Base-by-base conservation (phyloP, 2,329 filamentous ascomycete species). In the Magnaporthiopsis rhizophila region DNA sequence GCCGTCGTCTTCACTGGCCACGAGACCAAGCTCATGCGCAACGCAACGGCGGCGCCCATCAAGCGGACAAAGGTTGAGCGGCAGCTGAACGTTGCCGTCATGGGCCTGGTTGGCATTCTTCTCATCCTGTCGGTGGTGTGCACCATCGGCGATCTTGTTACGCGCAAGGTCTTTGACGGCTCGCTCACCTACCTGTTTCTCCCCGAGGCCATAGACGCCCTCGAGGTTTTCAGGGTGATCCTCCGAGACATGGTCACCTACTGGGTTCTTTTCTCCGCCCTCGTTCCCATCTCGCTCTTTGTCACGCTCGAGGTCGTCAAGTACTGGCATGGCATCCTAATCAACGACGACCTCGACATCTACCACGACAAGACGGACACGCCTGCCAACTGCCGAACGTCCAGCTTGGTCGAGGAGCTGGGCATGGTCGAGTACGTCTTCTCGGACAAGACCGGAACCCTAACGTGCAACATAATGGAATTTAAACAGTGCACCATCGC, bases 361-460 rank as follows among this genome's bases (percentile, higher is more conserved):
- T 99, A 99, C 78, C 92, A 99, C 74, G 91, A 97, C 71, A 91
- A 92, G 74, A 97, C 89, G 0, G 93, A 99, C 71, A 99, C 94
- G 0, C 92, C 95, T 15, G 93, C 95, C 6, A 96, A 95, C 68
- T 99, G 95, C 77, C 87, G 95, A 71, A 99, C 95, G 0, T 98
- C 94, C 2, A 97, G 93, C 69, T 81, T 99, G 73, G 95, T 99
- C 13, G 95, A 99, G 78, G 96, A 99, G 73, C 79, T 99, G 59
- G 95, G 95, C 64, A 97, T 98, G 84, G 96, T 99, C 59, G 95
- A 98, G 73, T 99, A 96, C 72, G 95, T 99, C 68, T 99, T 99
- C 76, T 97, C 91, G 0, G 91, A 96, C 81, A 96, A 96, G 78
- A 96, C 91, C 0, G 91, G 91, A 65, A 96, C 91, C 2, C 78